Evolutionary conservation across 2,329 filamentous ascomycete genomes (phyloP).

Genomic region (Phoma sp.): DNA sequence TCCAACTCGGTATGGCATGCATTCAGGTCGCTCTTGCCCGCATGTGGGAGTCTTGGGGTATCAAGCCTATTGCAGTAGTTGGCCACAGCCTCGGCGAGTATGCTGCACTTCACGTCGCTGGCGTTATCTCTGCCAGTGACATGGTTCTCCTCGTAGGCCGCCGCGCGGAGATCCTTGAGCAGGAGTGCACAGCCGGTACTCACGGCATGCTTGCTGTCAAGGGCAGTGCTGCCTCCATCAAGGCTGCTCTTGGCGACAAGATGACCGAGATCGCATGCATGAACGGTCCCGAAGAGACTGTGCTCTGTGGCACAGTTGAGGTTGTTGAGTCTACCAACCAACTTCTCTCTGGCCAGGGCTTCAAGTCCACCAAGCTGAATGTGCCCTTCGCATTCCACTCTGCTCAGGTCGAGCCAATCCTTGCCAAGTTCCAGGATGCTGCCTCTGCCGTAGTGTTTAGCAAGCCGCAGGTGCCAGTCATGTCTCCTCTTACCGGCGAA

Average conservation of each 20-base stretch:
- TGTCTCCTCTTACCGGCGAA: slow-evolving; percentile 72
- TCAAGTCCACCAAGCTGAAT: slow-evolving; percentile 69
- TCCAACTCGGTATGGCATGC: slow-evolving; percentile 61
- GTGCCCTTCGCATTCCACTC: slow-evolving; percentile 74
- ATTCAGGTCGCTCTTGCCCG: slow-evolving; percentile 61
- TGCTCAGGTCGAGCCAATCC: slow-evolving; percentile 68
- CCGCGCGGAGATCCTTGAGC: slow-evolving; percentile 70
- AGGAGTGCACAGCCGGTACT: slow-evolving; percentile 70
- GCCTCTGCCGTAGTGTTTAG: slow-evolving; percentile 64
- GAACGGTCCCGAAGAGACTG: slow-evolving; percentile 77
- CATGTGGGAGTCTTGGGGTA: slow-evolving; percentile 62
- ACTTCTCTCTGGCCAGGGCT: slow-evolving; percentile 59
- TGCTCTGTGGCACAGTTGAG: slow-evolving; percentile 70
- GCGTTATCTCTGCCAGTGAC: slow-evolving; percentile 74
- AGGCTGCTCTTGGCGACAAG: slow-evolving; percentile 59
- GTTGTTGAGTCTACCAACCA: slow-evolving; percentile 64
- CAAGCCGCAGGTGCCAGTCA: slow-evolving; percentile 66
- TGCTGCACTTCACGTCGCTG: slow-evolving; percentile 73
- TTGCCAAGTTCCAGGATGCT: slow-evolving; percentile 65
- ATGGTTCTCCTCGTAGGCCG: slow-evolving; percentile 75
- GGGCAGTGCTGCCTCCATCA: slow-evolving; percentile 60
- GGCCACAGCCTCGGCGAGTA: slow-evolving; percentile 75
- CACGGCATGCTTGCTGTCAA: slow-evolving; percentile 72
- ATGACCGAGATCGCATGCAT: slow-evolving; percentile 71
- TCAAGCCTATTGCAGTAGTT: slow-evolving; percentile 62